These are phyloP conservation scores for Zymoseptoria brevis DNA, from an alignment of 2,329 filamentous ascomycete genomes.

Conservation along the genomic window DNA sequence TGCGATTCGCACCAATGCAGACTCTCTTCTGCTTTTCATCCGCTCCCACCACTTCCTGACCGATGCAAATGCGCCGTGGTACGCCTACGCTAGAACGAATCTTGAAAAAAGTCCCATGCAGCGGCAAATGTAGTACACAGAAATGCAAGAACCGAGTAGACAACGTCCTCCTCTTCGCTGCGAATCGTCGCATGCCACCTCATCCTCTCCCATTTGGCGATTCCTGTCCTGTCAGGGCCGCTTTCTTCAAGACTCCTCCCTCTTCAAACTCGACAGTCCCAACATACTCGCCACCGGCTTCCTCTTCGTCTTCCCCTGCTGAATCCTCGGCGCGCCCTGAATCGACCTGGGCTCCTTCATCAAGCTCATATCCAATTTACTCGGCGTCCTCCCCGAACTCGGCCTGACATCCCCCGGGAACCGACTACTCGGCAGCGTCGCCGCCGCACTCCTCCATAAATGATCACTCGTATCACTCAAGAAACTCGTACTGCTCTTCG, in stretches of 20 bases:
- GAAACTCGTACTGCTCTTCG: slow-evolving; percentile 54
- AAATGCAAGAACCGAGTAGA: background rate
- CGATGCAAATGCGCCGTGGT: background rate
- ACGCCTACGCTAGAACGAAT: background rate
- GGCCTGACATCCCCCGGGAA: slow-evolving; percentile 54
- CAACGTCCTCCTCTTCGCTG: background rate
- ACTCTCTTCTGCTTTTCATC: too few relatives aligned
- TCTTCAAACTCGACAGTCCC: slow-evolving; percentile 8
- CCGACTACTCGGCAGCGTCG: slow-evolving; percentile 47
- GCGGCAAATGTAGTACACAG: background rate
- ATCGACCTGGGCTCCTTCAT: slow-evolving; percentile 91
- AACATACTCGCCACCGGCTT: slow-evolving; percentile 42
- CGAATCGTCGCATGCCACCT: background rate
- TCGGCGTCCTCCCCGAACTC: slow-evolving; percentile 57
- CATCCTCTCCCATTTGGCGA: background rate
- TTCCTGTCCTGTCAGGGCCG: background rate
- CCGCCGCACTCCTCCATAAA: slow-evolving; percentile 63
- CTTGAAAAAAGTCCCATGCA: background rate
- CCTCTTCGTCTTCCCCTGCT: slow-evolving; percentile 40
- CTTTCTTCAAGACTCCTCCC: background rate
- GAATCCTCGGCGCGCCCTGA: slow-evolving; percentile 68
- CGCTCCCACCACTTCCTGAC: background rate
- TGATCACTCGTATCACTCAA: slow-evolving; percentile 68
- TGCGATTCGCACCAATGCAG: background rate
- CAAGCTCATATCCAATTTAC: slow-evolving; percentile 72